These are phyloP conservation scores for Cornus controversa DNA, from an alignment of 148 eudicot species.

Conservation along the genomic window DNA sequence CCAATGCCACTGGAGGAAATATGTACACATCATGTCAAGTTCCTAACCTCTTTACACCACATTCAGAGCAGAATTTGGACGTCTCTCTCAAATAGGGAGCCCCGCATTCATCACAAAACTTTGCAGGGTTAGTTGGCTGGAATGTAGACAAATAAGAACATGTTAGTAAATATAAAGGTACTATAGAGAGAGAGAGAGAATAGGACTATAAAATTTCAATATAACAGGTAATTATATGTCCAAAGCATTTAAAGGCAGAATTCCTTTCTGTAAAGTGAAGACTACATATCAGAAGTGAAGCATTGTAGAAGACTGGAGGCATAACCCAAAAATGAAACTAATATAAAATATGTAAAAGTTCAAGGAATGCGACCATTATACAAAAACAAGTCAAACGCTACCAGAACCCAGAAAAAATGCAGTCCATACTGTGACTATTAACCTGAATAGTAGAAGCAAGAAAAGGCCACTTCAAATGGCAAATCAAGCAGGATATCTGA, in stretches of 20 bases:
- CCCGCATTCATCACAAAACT: conserved; percentile 97
- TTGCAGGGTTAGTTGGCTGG: conserved; percentile 80
- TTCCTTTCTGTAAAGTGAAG: no score
- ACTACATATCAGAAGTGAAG: no score
- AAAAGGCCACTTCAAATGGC: not conserved
- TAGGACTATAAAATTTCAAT: no score
- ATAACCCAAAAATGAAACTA: not conserved
- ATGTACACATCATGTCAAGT: conserved; percentile 30
- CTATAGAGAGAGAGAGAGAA: not conserved
- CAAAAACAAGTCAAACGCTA: not conserved
- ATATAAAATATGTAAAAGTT: not conserved
- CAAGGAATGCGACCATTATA: not conserved
- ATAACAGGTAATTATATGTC: no score
- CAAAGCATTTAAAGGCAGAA: no score
- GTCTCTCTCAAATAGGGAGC: conserved; percentile 78
- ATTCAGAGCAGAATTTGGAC: conserved; percentile 91
- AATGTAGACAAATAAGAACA: conserved; percentile 10
- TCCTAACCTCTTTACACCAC: conserved; percentile 87
- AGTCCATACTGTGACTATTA: no score
- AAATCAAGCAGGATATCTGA: not conserved
- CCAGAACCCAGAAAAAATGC: not conserved
- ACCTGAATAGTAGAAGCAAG: not conserved
- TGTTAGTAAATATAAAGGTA: not conserved
- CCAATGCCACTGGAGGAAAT: not conserved
- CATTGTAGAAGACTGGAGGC: not conserved